These are phyloP conservation scores for Gymnopilus dilepis DNA, from an alignment of 768 basidiomycete genomes.

Conservation along the genomic window DNA sequence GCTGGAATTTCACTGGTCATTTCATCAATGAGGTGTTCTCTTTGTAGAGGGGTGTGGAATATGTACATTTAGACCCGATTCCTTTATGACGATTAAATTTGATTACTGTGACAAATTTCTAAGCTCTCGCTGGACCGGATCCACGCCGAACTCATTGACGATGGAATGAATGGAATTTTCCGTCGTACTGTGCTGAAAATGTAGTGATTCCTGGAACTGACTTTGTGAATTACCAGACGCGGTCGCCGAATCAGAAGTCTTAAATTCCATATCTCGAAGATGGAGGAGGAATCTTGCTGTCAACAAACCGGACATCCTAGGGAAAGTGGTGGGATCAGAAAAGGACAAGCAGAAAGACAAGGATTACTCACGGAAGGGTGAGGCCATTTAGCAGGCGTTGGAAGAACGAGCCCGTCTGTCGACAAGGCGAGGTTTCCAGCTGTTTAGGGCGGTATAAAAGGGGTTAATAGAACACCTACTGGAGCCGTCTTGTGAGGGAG, in stretches of 20 bases:
- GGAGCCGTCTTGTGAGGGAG: not conserved
- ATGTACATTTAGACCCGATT: no score
- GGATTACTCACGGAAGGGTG: constrained; percentile 5
- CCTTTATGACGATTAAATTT: no score
- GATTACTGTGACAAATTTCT: not conserved
- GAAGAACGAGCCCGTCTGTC: constrained; percentile 2
- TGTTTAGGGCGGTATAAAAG: no score
- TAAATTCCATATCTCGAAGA: not conserved
- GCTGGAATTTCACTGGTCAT: no score
- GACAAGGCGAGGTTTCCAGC: no score
- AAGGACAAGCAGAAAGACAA: no score
- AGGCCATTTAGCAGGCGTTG: not conserved
- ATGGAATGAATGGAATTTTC: not conserved
- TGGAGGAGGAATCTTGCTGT: constrained; percentile 10
- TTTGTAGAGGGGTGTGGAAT: no score
- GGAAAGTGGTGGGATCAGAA: not conserved
- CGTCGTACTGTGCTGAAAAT: not conserved
- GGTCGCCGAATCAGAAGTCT: not conserved
- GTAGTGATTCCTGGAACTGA: not conserved
- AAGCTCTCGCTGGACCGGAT: not conserved
- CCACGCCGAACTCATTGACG: not conserved
- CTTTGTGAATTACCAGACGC: not conserved
- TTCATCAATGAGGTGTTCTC: no score
- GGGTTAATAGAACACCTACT: not conserved
- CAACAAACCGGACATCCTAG: constrained; percentile 2